Evolutionary conservation across 129 eudicot species (phyloP).

Genomic region (Deinandra increscens): DNA sequence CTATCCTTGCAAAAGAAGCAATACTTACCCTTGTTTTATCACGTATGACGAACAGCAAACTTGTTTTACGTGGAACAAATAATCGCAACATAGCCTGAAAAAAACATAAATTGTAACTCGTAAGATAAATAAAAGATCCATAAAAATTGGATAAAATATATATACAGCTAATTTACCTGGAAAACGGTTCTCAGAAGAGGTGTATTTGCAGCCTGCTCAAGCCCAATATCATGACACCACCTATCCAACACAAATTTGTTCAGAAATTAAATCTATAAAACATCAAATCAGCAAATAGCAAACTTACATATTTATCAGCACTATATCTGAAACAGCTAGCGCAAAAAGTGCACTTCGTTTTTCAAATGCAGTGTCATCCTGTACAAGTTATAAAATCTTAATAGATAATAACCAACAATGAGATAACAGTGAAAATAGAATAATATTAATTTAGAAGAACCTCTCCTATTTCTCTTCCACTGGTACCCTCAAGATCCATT

Average conservation of each 20-base stretch:
- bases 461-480: not conserved
- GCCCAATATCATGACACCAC: conserved; percentile 71
- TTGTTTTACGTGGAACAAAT: not conserved
- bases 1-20: not conserved
- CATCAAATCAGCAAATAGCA: too few species aligned
- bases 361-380: too few species aligned
- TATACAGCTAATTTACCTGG: conserved; percentile 32
- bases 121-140: not conserved
- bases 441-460: not conserved
- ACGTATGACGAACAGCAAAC: not conserved
- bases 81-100: not conserved
- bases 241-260: conserved; percentile 1
- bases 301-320: too few species aligned
- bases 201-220: conserved; percentile 63
- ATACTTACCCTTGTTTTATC: not conserved
- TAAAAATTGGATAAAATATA: too few species aligned
- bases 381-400: too few species aligned
- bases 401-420: too few species aligned
- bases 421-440: not conserved
- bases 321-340: too few species aligned
- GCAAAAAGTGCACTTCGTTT: too few species aligned
- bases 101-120: too few species aligned
- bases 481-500: not conserved
- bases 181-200: conserved; percentile 53
- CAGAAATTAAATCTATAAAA: not conserved